Evolutionary conservation across 768 basidiomycete species (phyloP), one percentile per base, ranked within the genome.

Genomic region (Lactifluus rugatus): DNA sequence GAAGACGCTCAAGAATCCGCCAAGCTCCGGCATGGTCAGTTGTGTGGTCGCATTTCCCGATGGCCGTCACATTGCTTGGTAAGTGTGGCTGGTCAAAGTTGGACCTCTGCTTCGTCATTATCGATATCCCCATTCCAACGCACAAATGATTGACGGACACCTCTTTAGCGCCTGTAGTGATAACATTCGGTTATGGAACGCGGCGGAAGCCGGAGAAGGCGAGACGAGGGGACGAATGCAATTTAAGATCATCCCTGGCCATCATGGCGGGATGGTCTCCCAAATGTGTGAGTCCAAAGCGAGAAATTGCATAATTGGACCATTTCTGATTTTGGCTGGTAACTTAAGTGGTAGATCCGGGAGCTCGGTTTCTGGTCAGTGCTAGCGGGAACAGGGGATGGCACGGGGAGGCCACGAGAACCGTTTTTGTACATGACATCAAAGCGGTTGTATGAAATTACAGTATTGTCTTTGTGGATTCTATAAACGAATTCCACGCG

Each of bases 231-330:
- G 81, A 54, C 83, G 85, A 8, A 84, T 87, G 17, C 90, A 85
- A 54, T 97, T 95, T 78, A 93, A 92, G 74, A 93, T 97, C 60
- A 88, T 97, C 37, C 86, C 93, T 11, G 95, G 94, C 0, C 95
- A 96, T 73, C 91, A 96, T 72, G 93, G 94, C 37, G 95, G 94
- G 9, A 87, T 86, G 66, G 81, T 97, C 3, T 95, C 93, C 2
- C 85, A 92, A 67, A 89, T 98, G 82, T 72, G 95, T 97, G 73
- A 68, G 91, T 81, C 9, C n/a, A 16, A 48, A 54, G 41, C 50
- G 26, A 42, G 47, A 41, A 53, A 42, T 62, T 62, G 65, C 62
- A 64, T 66, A 50, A n/a, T 42, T 57, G 48, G 52, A 44, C 52
- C 36, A 58, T 56, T 31, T 64, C 47, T 51, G 62, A 52, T 59